Base-by-base conservation (phyloP, 768 basidiomycete species). In the Kwoniella bestiolae region DNA sequence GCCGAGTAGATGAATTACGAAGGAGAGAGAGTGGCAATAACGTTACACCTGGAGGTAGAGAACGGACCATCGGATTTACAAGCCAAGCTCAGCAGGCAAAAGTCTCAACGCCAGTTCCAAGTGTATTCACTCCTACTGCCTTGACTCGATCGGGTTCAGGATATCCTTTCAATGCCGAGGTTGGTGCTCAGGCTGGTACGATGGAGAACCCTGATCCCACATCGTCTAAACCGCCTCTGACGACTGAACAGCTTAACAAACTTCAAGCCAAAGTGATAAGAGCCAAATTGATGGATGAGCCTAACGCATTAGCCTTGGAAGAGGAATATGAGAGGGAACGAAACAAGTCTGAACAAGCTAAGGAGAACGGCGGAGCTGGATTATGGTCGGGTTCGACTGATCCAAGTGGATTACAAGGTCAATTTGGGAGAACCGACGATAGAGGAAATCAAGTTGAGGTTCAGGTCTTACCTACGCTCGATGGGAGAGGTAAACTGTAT, bases 201-300 rank as follows among this genome's bases (percentile, higher is more conserved):
- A 12, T 53, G 35, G 21, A 49, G 28, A 64, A 63, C 14, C 31
- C 56, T 16, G 72, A 70, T 56, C 62, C 75, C 2, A 78, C 77
- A 0, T 58, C 66, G 3, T 72, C 67, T 8, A 67, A 69, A 28
- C 81, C 83, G 6, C 68, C 77, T 9, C 65, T 83, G 53, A 74
- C 80, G 1, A 71, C 79, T 18, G 76, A 74, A 14, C 91, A 90
- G 16, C 83, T 98, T 50, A 98, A 99, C 80, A 90, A 88, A 75
- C 82, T 99, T 1, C 95, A 99, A 80, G 95, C 95, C 3, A 89
- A 89, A 71, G 94, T 96, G 1, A 83, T 99, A 8, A 88, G 92
- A 35, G 94, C 96, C 3, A 94, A 90, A 78, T 84, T 99, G 32
- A 90, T 91, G 86, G 88, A 86, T 32, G 85, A 87, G n/a, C 85